Base-by-base conservation (phyloP, 1,284 basidiomycete species). In the Tilletia caries region DNA sequence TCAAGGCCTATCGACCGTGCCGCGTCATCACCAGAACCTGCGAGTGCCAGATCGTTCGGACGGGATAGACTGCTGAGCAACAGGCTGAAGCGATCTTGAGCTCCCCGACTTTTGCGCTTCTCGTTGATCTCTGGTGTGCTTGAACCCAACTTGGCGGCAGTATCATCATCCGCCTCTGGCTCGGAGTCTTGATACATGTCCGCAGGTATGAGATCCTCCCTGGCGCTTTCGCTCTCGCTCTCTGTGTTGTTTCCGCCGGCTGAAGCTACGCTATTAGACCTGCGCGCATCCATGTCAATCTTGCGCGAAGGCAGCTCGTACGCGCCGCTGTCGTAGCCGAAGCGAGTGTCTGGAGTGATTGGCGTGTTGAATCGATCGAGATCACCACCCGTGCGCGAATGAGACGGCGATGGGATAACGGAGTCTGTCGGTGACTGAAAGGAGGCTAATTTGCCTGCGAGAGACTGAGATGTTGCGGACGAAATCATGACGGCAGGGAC, bases 141-240 rank as follows among this genome's bases (percentile, higher is more conserved):
- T 13, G 33, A 25, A 33, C 58, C 58, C 20, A 29, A 20, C 27
- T 2, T 37, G 32, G 3, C 32, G 58, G 34, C 10, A 29, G 23
- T 29, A 18, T 62, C 58, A 18, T 34, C 15, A 6, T 62, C 58
- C 20, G 27, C 58, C 32, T 62, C 58, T 6, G 29, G 29, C 32
- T 62, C 58, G 20, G 58, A 62, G 18, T 62, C 58, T 10, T 33
- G 27, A n/a, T 34, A 37, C 20, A 62, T 20, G 32, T 62, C 58
- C 32, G 58, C 27, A 8, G 58, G 58, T 2, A 62, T 62, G 29
- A 62, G 58, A 37, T 62, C 52, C 52, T 54, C 52, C 52, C 27
- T 54, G 25, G 23, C 32, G 32, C 58, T 37, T n/a, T 62, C 58
- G 18, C 29, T 34, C 58, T 62, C 58, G 33, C 58, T 62, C 13